Conservation (phyloP, 305 asterid species). For the Coffea humblotiana region DNA sequence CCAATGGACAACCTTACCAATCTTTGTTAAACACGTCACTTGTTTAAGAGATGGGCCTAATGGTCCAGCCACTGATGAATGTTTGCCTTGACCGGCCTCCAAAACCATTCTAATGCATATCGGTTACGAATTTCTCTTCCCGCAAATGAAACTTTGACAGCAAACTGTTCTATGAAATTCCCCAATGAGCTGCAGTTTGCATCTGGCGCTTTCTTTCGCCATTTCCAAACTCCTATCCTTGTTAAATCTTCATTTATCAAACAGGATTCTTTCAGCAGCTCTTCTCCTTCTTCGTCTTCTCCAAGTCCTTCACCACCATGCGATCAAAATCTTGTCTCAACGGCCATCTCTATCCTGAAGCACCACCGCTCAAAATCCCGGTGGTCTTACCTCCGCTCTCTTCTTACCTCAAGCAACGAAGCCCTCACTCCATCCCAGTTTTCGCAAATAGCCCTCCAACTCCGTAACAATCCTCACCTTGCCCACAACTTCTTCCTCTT, state of each 20-base stretch:
- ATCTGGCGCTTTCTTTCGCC: neutral
- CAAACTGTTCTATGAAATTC: conserved; percentile 25
- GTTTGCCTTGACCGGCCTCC: neutral
- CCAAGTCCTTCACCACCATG: neutral
- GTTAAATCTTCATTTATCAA: neutral
- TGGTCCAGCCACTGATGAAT: too few relatives aligned
- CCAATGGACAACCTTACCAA: too few relatives aligned
- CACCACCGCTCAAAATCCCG: conserved; percentile 87
- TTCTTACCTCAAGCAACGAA: conserved; percentile 36
- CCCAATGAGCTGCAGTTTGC: conserved; percentile 1
- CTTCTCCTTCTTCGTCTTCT: conserved; percentile 27
- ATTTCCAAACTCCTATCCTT: neutral
- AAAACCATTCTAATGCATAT: neutral
- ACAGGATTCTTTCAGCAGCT: conserved; percentile 13
- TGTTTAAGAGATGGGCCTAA: too few relatives aligned
- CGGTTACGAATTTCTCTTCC: rapidly evolving
- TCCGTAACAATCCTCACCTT: conserved; percentile 76
- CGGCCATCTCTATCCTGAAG: conserved; percentile 69
- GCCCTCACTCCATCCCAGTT: conserved; percentile 62
- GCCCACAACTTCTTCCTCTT: conserved; percentile 64
- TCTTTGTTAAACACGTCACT: too few relatives aligned
- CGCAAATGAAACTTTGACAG: neutral
- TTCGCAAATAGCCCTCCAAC: conserved; percentile 53
- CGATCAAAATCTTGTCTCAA: conserved; percentile 43
- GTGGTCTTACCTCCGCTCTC: conserved; percentile 77